Percentiles rank a stretch among this genome's conserved stretches.
phyloP scores from a whole-genome alignment of 805 yeast genomes.

The Debaryomyces tyrocola region DNA sequence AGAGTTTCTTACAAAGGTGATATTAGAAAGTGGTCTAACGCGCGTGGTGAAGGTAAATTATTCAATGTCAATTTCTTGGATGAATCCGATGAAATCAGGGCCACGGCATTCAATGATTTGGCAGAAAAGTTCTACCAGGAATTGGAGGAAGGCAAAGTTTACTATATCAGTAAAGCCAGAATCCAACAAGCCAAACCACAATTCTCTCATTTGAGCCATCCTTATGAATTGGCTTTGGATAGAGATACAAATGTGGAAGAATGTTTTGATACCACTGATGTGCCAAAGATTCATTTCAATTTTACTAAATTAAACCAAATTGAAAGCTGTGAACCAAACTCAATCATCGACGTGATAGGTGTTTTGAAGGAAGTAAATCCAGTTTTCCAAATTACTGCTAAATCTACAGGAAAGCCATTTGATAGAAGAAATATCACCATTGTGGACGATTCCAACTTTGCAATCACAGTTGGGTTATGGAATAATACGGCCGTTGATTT shows the following conservation, averaged over 20 bases:
- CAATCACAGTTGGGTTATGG: constrained; percentile 86
- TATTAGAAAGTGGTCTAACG: constrained; percentile 83
- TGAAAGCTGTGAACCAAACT: constrained; percentile 65
- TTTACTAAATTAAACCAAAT: constrained; percentile 70
- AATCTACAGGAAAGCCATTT: constrained; percentile 84
- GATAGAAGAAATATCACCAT: constrained; percentile 86
- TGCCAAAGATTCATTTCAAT: constrained; percentile 78
- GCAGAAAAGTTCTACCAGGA: constrained; percentile 77
- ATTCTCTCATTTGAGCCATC: constrained; percentile 80
- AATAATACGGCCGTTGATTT: constrained; percentile 83
- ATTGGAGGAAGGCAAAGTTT: constrained; percentile 86
- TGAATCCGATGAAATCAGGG: constrained; percentile 94
- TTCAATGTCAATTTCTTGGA: constrained; percentile 87
- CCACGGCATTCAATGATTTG: constrained; percentile 87
- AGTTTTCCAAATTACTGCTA: constrained; percentile 76
- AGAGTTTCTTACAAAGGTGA: constrained; percentile 88
- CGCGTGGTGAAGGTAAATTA: constrained; percentile 84
- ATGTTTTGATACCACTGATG: constrained; percentile 56
- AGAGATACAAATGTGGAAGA: constrained; percentile 75
- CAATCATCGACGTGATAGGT: constrained; percentile 84
- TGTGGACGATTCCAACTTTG: constrained; percentile 81
- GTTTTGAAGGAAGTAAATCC: constrained; percentile 77
- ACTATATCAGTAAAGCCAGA: constrained; percentile 77
- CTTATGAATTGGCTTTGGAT: constrained; percentile 82
- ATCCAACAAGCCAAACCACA: constrained; percentile 83